These are phyloP conservation scores for Starmerella asiatica DNA, from an alignment of 805 yeast genomes.

Conservation along the genomic window DNA sequence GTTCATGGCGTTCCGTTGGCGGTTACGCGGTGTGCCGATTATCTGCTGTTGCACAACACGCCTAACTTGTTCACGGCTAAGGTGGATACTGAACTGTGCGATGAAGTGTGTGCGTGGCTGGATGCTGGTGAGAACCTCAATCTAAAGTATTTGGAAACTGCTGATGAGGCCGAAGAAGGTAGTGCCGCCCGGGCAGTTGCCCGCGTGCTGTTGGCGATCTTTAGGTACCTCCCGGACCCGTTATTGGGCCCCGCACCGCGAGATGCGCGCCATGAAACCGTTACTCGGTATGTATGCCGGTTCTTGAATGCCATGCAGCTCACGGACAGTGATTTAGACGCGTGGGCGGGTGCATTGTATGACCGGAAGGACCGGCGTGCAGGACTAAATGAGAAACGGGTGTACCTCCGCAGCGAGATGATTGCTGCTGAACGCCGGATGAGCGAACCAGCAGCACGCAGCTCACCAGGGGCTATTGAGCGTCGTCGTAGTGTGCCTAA, in stretches of 20 bases:
- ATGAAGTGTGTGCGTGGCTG: slow-evolving; percentile 27
- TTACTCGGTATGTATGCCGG: slow-evolving; percentile 5
- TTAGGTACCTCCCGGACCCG: slow-evolving; percentile 15
- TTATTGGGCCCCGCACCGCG: slow-evolving; percentile 13
- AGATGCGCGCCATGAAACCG: slow-evolving; percentile 1
- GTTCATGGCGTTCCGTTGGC: slow-evolving; percentile 26
- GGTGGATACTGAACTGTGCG: slow-evolving; percentile 18
- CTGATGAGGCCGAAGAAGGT: slow-evolving; percentile 22
- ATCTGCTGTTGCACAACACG: slow-evolving; percentile 21
- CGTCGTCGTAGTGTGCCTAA: too few species aligned
- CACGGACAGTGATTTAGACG: slow-evolving; percentile 7
- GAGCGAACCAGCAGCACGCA: too few species aligned
- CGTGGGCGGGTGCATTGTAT: slow-evolving; percentile 15
- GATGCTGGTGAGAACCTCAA: slow-evolving; percentile 27
- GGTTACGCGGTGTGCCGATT: slow-evolving; percentile 27
- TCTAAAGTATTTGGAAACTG: slow-evolving; percentile 21
- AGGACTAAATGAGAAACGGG: slow-evolving; percentile 14
- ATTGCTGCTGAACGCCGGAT: slow-evolving; percentile 5
- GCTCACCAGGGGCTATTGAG: too few species aligned
- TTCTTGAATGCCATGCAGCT: slow-evolving; percentile 6
- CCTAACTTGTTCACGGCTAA: slow-evolving; percentile 20
- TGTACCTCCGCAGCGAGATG: slow-evolving; percentile 13
- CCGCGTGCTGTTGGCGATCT: slow-evolving; percentile 16
- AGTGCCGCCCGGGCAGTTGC: slow-evolving; percentile 34
- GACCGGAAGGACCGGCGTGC: slow-evolving; percentile 14